phyloP scores from a whole-genome alignment of 208 protist genomes.

The Trypanosoma lewisi region DNA sequence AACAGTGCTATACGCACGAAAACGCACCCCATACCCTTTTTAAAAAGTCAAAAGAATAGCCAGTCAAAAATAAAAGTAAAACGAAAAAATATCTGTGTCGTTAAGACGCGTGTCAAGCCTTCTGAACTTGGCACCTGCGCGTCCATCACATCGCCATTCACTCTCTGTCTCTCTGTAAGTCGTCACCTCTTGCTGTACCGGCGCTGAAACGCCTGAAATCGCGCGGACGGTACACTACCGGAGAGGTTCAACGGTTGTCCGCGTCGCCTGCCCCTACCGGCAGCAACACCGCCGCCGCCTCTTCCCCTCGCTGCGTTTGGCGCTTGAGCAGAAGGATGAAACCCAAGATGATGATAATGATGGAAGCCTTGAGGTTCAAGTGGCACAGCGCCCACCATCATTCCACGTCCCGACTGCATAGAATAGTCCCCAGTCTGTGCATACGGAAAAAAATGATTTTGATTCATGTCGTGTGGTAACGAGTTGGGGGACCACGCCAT shows the following conservation, averaged over 20 bases:
- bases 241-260: slow-evolving; percentile 7
- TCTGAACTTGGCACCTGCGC: neutral
- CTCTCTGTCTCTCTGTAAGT: neutral
- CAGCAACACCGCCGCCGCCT: neutral
- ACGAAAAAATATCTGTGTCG: slow-evolving; percentile 25
- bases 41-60: too few relatives aligned
- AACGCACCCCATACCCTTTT: neutral
- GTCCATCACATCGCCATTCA: neutral
- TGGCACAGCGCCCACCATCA: too few relatives aligned
- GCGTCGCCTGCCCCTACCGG: neutral
- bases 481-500: neutral
- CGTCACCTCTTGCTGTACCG: slow-evolving; percentile 5
- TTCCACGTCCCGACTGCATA: neutral
- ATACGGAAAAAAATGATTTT: neutral
- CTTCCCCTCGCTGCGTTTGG: neutral
- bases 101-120: slow-evolving; percentile 1
- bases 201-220: slow-evolving; percentile 25
- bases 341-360: neutral
- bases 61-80: slow-evolving; percentile 17
- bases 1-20: too few relatives aligned
- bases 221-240: neutral
- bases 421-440: neutral
- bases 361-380: neutral
- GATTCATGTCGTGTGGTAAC: neutral
- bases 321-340: neutral